Evolutionary conservation across 257 asterid genomes (phyloP).

Genomic region (Pogostemon cablin): DNA sequence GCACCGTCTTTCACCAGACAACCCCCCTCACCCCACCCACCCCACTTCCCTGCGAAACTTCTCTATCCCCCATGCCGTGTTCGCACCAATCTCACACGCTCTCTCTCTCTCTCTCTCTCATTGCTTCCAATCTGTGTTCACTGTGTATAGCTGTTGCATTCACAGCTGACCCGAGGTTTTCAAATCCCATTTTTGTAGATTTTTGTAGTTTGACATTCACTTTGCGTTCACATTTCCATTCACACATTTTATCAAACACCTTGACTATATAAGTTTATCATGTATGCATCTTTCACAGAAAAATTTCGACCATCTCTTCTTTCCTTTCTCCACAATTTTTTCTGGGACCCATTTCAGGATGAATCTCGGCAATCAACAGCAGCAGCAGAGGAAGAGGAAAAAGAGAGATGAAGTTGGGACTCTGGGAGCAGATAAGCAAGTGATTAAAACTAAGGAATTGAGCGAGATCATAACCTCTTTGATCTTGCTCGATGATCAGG

Average conservation of each 20-base stretch:
- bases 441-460: constrained; percentile 65
- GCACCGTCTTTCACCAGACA: constrained; percentile 37
- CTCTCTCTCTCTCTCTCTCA: constrained; percentile 31
- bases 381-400: constrained; percentile 47
- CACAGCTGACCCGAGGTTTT: constrained; percentile 34
- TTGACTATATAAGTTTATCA: constrained; percentile 36
- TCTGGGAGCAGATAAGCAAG: constrained; percentile 42
- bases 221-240: constrained; percentile 52
- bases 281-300: background rate
- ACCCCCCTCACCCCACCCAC: background rate
- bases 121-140: background rate
- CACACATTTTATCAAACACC: constrained; percentile 51
- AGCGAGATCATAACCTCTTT: constrained; percentile 78
- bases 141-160: background rate
- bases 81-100: constrained; percentile 56
- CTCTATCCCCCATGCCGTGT: constrained; percentile 46
- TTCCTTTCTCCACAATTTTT: background rate
- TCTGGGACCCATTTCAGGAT: constrained; percentile 35
- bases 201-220: constrained; percentile 42
- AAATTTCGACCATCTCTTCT: background rate
- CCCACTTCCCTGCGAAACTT: constrained; percentile 41
- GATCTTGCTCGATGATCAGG: constrained; percentile 78
- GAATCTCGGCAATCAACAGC: constrained; percentile 46
- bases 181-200: constrained; percentile 34
- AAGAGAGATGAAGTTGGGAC: constrained; percentile 32